Conservation (phyloP, 805 yeast genomes). For the Barnettozyma botsteinii region DNA sequence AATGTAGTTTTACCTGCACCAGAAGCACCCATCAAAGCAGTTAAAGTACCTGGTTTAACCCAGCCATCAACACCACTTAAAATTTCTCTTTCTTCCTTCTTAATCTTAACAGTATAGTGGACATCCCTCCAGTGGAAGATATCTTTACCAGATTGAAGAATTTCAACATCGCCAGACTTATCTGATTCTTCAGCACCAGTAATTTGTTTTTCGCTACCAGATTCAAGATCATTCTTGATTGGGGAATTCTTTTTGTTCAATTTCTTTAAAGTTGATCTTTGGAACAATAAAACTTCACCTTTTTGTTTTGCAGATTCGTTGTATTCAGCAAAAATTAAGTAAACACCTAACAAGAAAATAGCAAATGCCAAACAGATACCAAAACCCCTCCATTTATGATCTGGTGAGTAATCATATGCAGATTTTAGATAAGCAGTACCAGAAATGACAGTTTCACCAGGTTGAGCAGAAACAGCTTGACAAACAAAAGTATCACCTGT, state of each 20-base stretch:
- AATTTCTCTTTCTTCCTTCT: slow-evolving; percentile 53
- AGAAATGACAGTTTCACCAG: slow-evolving; percentile 42
- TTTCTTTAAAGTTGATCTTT: slow-evolving; percentile 40
- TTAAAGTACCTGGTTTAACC: slow-evolving; percentile 78
- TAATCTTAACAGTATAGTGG: slow-evolving; percentile 62
- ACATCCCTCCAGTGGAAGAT: slow-evolving; percentile 77
- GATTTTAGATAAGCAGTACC: slow-evolving; percentile 45
- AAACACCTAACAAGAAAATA: slow-evolving; percentile 47
- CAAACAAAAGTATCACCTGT: slow-evolving; percentile 38
- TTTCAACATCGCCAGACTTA: slow-evolving; percentile 18
- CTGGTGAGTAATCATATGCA: slow-evolving; percentile 38
- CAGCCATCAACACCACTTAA: slow-evolving; percentile 67
- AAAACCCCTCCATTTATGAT: slow-evolving; percentile 56
- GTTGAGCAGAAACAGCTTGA: slow-evolving; percentile 47
- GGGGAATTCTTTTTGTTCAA: slow-evolving; percentile 36
- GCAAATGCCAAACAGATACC: slow-evolving; percentile 56
- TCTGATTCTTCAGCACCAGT: slow-evolving; percentile 17
- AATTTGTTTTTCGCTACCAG: slow-evolving; percentile 26
- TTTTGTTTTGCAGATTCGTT: slow-evolving; percentile 59
- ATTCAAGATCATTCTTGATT: slow-evolving; percentile 23
- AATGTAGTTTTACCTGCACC: slow-evolving; percentile 82
- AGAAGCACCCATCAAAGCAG: slow-evolving; percentile 73
- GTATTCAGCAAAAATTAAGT: slow-evolving; percentile 49
- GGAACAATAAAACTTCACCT: slow-evolving; percentile 66
- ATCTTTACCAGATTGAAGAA: slow-evolving; percentile 34